Evolutionary conservation across 805 yeast species (phyloP).

Genomic region (Ogataea sp.): DNA sequence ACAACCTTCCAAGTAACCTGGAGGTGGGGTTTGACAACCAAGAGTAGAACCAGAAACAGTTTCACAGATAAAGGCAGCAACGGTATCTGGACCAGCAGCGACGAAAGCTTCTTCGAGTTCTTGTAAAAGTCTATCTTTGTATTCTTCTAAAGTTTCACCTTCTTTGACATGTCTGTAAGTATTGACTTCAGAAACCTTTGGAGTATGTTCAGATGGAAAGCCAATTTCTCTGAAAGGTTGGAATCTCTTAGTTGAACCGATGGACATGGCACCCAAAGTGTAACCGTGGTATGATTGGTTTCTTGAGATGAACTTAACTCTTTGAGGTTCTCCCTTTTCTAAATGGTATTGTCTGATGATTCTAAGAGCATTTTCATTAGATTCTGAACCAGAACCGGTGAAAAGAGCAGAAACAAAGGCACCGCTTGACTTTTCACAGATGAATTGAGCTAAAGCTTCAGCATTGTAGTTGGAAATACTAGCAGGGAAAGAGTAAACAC

Average conservation of each 20-base stretch:
- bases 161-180: slow-evolving; percentile 22
- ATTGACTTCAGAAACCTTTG: slow-evolving; percentile 24
- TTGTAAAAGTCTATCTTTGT: slow-evolving; percentile 27
- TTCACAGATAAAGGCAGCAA: slow-evolving; percentile 35
- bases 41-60: slow-evolving; percentile 39
- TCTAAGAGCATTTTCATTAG: slow-evolving; percentile 73
- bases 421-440: slow-evolving; percentile 27
- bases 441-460: slow-evolving; percentile 38
- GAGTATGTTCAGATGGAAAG: slow-evolving; percentile 13
- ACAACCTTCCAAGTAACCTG: slow-evolving; percentile 37
- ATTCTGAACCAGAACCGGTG: slow-evolving; percentile 70
- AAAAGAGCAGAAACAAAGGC: slow-evolving; percentile 35
- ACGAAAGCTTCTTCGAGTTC: slow-evolving; percentile 34
- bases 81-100: slow-evolving; percentile 32
- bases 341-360: slow-evolving; percentile 47
- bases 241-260: slow-evolving; percentile 30
- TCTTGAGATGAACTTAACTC: slow-evolving; percentile 35
- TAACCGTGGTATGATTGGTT: slow-evolving; percentile 41
- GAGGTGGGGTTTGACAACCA: slow-evolving; percentile 35
- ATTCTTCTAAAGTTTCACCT: slow-evolving; percentile 32
- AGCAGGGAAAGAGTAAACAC: slow-evolving; percentile 29
- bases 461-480: slow-evolving; percentile 30
- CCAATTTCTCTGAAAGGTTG: slow-evolving; percentile 22
- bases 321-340: slow-evolving; percentile 33
- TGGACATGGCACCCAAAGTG: slow-evolving; percentile 37